A percentile compares a stretch with the other conserved stretches of the same genome.
phyloP scores from a whole-genome alignment of 768 basidiomycete species.

The Tephrocybe sp. region DNA sequence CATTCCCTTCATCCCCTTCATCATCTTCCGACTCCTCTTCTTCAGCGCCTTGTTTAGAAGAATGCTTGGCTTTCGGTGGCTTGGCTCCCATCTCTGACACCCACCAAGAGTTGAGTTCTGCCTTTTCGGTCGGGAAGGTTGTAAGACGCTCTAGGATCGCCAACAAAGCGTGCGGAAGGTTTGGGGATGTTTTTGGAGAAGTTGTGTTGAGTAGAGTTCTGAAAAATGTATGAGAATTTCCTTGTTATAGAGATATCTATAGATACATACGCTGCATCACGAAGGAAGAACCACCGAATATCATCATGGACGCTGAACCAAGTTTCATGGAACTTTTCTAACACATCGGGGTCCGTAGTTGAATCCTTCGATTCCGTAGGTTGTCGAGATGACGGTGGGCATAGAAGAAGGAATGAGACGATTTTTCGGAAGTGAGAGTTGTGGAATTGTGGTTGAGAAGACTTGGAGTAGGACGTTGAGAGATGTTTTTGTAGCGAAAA shows the following conservation, averaged over 20 bases:
- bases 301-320: conserved; percentile 83
- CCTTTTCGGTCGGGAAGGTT: conserved; percentile 69
- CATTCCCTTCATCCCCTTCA: conserved; percentile 30
- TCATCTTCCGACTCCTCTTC: conserved; percentile 34
- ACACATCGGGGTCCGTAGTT: conserved; percentile 54
- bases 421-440: conserved; percentile 65
- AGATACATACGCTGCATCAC: conserved; percentile 63
- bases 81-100: conserved; percentile 61
- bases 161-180: conserved; percentile 47
- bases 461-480: conserved; percentile 58
- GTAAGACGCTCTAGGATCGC: conserved; percentile 63
- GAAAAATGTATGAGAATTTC: neutral
- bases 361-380: conserved; percentile 23
- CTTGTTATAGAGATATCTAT: neutral
- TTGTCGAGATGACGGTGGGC: conserved; percentile 46
- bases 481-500: conserved; percentile 76
- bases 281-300: conserved; percentile 85
- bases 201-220: conserved; percentile 31
- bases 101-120: conserved; percentile 80
- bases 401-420: conserved; percentile 54
- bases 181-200: conserved; percentile 28
- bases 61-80: conserved; percentile 47
- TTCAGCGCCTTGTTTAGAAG: conserved; percentile 32
- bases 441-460: conserved; percentile 62
- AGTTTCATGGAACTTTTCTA: conserved; percentile 59